Conservation (phyloP, 1,284 basidiomycete genomes). For the Fomitopsis pinicola region DNA sequence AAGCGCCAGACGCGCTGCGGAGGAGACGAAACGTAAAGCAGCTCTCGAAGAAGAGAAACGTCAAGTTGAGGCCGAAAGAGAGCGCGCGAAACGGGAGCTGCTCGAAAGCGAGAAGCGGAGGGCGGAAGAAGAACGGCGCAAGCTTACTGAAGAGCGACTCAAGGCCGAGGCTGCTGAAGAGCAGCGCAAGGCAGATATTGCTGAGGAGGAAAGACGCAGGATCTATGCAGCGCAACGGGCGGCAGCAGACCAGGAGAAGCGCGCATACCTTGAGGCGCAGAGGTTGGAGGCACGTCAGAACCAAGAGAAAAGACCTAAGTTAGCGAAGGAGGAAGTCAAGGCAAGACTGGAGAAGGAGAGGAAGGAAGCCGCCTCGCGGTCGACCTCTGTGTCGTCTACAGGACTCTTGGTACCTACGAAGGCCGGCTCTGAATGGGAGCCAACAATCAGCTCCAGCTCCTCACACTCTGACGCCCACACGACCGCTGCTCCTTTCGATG, state of each 20-base stretch:
- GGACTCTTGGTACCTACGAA: background rate
- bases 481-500: background rate
- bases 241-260: slow-evolving; percentile 4
- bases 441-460: background rate
- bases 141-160: background rate
- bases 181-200: background rate
- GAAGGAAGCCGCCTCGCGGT: background rate
- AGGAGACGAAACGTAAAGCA: background rate
- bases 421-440: background rate
- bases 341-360: slow-evolving; percentile 11
- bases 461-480: background rate
- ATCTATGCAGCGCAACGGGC: background rate
- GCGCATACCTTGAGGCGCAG: background rate
- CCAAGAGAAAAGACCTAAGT: slow-evolving; percentile 3
- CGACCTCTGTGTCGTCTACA: background rate
- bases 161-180: background rate
- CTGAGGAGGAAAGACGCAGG: background rate
- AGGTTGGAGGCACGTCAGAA: background rate
- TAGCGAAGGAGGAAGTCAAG: slow-evolving; percentile 2
- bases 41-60: background rate
- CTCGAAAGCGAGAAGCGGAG: background rate
- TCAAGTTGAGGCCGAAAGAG: background rate
- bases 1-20: background rate
- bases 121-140: background rate
- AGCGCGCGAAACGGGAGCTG: background rate